Percentiles rank a stretch among this genome's conserved stretches.
Conservation (phyloP, 2,329 filamentous ascomycete genomes). For the Cladosporium sp. region DNA sequence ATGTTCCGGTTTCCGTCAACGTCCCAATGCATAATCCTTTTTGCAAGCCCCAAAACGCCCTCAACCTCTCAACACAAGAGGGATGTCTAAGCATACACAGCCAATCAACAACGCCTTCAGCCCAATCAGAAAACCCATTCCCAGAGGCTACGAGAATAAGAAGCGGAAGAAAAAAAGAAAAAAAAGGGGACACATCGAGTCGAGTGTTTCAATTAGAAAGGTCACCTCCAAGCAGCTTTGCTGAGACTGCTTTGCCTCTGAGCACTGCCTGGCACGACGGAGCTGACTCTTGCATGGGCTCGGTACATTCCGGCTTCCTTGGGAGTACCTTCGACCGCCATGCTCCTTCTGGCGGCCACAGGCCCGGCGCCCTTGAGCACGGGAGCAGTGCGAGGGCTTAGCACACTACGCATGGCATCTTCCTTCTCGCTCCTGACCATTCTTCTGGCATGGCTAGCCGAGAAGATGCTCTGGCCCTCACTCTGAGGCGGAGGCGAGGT, state of each 20-base stretch:
- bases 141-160: constrained; percentile 13
- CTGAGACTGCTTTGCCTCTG: constrained; percentile 17
- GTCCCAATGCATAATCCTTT: background rate
- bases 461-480: constrained; percentile 53
- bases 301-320: constrained; percentile 1
- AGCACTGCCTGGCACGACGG: constrained; percentile 16
- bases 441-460: constrained; percentile 63
- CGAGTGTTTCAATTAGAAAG: no score
- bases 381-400: constrained; percentile 61
- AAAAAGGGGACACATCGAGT: background rate
- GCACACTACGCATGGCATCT: constrained; percentile 51
- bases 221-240: constrained; percentile 24
- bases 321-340: constrained; percentile 21
- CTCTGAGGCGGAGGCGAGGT: constrained; percentile 47
- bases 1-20: background rate
- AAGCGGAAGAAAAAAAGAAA: background rate
- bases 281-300: constrained; percentile 21
- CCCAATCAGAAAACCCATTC: background rate
- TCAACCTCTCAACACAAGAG: background rate
- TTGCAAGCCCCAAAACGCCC: background rate
- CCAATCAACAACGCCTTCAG: background rate
- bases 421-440: constrained; percentile 64
- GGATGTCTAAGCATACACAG: background rate
- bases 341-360: constrained; percentile 40
- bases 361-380: constrained; percentile 55